Evolutionary conservation across 345 rosid genomes (phyloP).

Genomic region (Salix arbutifolia): DNA sequence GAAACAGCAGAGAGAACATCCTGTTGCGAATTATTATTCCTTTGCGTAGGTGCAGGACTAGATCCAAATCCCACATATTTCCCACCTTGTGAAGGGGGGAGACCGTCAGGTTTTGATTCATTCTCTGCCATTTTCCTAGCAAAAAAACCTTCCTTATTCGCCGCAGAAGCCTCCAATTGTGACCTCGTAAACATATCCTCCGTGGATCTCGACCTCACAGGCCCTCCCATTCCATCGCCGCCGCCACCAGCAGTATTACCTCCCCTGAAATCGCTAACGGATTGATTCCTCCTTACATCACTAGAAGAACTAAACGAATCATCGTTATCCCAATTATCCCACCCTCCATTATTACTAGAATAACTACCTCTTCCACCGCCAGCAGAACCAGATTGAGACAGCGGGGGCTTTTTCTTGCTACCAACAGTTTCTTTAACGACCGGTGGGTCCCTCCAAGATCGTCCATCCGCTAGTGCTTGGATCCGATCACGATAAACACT

Average conservation of each 20-base stretch:
- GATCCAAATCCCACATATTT: constrained; percentile 97
- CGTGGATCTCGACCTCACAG: constrained; percentile 65
- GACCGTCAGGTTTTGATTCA: constrained; percentile 77
- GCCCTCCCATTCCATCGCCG: constrained; percentile 35
- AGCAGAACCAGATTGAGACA: constrained; percentile 28
- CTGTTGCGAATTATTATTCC: constrained; percentile 47
- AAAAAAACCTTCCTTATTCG: constrained; percentile 72
- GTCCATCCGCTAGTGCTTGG: constrained; percentile 81
- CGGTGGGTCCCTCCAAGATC: constrained; percentile 82
- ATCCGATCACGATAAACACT: constrained; percentile 74
- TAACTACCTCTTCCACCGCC: constrained; percentile 34
- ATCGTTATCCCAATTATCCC: constrained; percentile 95
- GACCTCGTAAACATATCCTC: constrained; percentile 76
- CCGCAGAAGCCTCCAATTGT: constrained; percentile 84
- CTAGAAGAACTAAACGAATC: constrained; percentile 44
- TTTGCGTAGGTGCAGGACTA: constrained; percentile 47
- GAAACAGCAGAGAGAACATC: constrained; percentile 77
- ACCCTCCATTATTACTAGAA: constrained; percentile 42
- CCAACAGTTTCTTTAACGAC: constrained; percentile 55
- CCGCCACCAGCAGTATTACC: constrained; percentile 24
- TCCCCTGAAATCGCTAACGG: constrained; percentile 60
- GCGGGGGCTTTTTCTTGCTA: constrained; percentile 49
- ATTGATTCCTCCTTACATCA: constrained; percentile 82
- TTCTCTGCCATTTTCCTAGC: constrained; percentile 70
- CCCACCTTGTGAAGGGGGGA: constrained; percentile 93